Base-by-base conservation (phyloP, 176 grass and related monocot species). In the Thinopyrum elongatum region DNA sequence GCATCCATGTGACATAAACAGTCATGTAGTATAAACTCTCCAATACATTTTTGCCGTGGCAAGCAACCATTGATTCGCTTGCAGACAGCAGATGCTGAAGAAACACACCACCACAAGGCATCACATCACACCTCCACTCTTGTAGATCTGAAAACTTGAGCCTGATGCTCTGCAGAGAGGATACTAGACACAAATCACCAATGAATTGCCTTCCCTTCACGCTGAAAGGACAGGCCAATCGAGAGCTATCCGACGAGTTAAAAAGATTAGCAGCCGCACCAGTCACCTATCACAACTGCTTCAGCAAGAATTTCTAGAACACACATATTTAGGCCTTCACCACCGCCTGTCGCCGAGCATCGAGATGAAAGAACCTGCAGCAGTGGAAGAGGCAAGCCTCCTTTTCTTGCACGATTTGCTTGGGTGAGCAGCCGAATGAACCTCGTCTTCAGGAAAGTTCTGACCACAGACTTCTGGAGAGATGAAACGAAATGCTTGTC, bases 401-500 rank as follows among this genome's bases (percentile, higher is more conserved):
- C 77, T 90, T 87, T 83, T 90, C 74, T 85, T 88, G 87, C 27
- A 86, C 13, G 60, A 72, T 76, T 82, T 88, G 83, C 36, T 84
- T 16, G 64, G 63, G 67, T 79, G 67, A 21, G 83, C 46, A 61
- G 33, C 66, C 38, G 57, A 83, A 84, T 80, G 44, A 77, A 79
- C 44, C 42, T 90, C 86, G 19, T 87, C 87, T 17, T 88, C 87
- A 29, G 78, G 27, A 76, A 98, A 95, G 82, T 98, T 98, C 70
- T 98, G 95, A 86, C 83, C 95, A 6, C 81, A 95, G 13, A 95
- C 83, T 83, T 98, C 95, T 98, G 93, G 9, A 73, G 14, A 79
- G 67, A 77, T 53, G 11, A 51, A 80, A 85, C 17, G 4, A 38
- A 9, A 90, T 46, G 16, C 49, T 26, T 57, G 59, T 76, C 72